Percentiles rank a stretch among this genome's conserved stretches.
Evolutionary conservation across 805 yeast genomes (phyloP).

Genomic region (Saccharomyces kudriavzevii): DNA sequence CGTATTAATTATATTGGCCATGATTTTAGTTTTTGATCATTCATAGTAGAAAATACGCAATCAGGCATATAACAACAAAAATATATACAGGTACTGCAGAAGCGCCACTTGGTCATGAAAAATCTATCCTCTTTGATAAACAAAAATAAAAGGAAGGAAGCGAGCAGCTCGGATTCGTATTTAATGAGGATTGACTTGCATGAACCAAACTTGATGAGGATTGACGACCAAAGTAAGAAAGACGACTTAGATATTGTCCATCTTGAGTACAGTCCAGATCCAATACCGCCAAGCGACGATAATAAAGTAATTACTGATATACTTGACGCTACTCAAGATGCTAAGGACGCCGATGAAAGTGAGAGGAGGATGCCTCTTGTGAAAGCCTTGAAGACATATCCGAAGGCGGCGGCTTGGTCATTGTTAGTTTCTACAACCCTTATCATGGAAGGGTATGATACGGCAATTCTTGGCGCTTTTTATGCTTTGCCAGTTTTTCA

Average conservation of each 20-base stretch:
- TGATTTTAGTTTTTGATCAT: too few relatives aligned
- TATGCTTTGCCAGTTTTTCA: constrained; percentile 40
- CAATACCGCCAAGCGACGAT: constrained; percentile 1
- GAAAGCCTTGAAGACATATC: constrained; percentile 36
- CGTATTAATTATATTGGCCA: too few relatives aligned
- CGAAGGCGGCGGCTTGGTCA: constrained; percentile 42
- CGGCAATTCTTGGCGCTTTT: constrained; percentile 35
- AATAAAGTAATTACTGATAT: background rate
- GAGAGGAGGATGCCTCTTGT: constrained; percentile 25
- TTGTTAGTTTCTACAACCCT: constrained; percentile 36
- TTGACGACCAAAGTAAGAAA: background rate
- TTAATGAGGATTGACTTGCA: background rate
- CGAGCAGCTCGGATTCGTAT: background rate
- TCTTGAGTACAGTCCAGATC: constrained; percentile 6
- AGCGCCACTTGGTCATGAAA: background rate
- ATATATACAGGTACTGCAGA: too few relatives aligned
- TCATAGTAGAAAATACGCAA: too few relatives aligned
- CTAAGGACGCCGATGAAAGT: constrained; percentile 14
- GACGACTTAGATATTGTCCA: constrained; percentile 6
- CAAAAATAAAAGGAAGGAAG: background rate
- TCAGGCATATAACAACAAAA: too few relatives aligned
- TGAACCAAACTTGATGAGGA: background rate
- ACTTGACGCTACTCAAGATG: constrained; percentile 10
- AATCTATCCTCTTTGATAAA: background rate
- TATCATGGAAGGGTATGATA: constrained; percentile 45